Evolutionary conservation across 352 stramenopile species (phyloP).

Genomic region (Phytophthora quininea): DNA sequence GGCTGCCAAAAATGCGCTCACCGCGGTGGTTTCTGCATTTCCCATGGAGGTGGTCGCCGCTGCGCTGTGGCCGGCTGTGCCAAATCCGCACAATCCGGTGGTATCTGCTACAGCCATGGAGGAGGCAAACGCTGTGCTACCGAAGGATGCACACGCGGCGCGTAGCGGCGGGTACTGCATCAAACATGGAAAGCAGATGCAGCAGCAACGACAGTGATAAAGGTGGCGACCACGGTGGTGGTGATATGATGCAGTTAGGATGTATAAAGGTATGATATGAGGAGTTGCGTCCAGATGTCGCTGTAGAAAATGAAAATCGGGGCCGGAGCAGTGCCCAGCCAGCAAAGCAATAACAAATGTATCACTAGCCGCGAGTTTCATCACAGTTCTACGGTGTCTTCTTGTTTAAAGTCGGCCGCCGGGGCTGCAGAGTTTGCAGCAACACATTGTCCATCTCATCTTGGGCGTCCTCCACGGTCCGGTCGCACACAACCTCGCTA

Average conservation of each 20-base stretch:
- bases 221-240: slow-evolving; percentile 18
- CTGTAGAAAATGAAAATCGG: slow-evolving; percentile 19
- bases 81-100: slow-evolving; percentile 83
- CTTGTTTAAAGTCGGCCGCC: slow-evolving; percentile 17
- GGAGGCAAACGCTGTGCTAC: slow-evolving; percentile 83
- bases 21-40: slow-evolving; percentile 83
- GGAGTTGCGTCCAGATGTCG: slow-evolving; percentile 30
- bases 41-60: slow-evolving; percentile 76
- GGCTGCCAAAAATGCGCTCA: slow-evolving; percentile 85
- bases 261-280: slow-evolving; percentile 37
- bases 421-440: slow-evolving; percentile 11
- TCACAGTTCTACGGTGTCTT: neutral
- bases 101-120: slow-evolving; percentile 86
- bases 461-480: slow-evolving; percentile 41
- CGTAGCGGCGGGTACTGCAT: slow-evolving; percentile 86
- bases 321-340: neutral
- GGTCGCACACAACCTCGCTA: slow-evolving; percentile 50
- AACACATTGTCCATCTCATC: slow-evolving; percentile 44
- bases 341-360: slow-evolving; percentile 29
- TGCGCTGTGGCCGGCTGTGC: slow-evolving; percentile 75
- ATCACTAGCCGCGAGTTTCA: slow-evolving; percentile 23
- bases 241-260: slow-evolving; percentile 23
- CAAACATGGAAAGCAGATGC: slow-evolving; percentile 80
- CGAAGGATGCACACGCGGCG: slow-evolving; percentile 77
- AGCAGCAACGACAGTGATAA: slow-evolving; percentile 25